Evolutionary conservation across 495 filamentous ascomycete species (phyloP), one percentile per base, ranked within the genome.

Genomic region (Margaritispora aquatica): DNA sequence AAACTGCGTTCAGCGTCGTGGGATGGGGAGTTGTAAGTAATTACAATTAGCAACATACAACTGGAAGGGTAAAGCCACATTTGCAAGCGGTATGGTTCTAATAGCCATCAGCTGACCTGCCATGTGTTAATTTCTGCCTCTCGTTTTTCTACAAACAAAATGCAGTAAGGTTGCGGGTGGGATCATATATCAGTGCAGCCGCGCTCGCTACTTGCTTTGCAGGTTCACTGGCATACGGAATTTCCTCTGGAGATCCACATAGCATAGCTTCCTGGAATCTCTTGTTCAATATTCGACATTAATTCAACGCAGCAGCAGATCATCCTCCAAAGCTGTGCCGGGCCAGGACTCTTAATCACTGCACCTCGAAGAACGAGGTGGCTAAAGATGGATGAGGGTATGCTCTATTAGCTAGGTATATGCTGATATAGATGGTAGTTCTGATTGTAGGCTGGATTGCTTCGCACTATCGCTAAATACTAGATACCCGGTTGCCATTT

Each of bases 181-280:
- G 90, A 36, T 69, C 94, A 19, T 92, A 89, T 69, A 70, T 94
- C 2, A 84, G 86, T 0, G 87, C 88, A 2, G 89, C 88, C 0
- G 89, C 90, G 0, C 73, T 94, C 19, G 90, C 90, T 2, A 92
- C 85, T 44, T 87, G 85, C 11, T 95, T 95, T 66, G 88, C 89
- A 0, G 89, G 90, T 11, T 87, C 87, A 9, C 75, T 96, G 2
- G 91, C 91, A 0, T 94, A 89, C 54, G 88, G 84, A 9, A 94
- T 96, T 58, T 92, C 88, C 0, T 87, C 82, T 0, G 84, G 86
- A 2, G 77, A 85, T 67, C 74, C 84, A 1, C 57, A 17, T 13
- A 70, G 76, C 10, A 72, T 95, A 27, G 78, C 88, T 0, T 86
- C 80, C 48, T 96, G 90, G 90, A 78, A 88, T 26, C 71, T 95